phyloP scores from a whole-genome alignment of 805 yeast genomes.

The Hanseniaspora clermontiae region DNA sequence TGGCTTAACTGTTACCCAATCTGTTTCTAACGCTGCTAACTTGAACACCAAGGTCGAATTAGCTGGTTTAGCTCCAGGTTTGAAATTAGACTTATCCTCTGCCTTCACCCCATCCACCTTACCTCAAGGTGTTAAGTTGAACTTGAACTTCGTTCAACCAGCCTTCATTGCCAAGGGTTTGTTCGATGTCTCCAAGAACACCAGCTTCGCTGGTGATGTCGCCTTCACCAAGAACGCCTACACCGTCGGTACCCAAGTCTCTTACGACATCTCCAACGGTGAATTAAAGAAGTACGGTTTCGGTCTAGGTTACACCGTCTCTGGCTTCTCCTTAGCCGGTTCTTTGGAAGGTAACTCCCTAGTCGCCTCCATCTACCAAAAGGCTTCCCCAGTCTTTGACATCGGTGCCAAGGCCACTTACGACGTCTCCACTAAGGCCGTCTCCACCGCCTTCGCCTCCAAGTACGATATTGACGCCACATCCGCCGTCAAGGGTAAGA shows the following conservation, averaged over 20 bases:
- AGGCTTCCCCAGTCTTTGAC: conserved; percentile 79
- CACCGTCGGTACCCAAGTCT: conserved; percentile 93
- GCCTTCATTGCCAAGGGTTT: conserved; percentile 87
- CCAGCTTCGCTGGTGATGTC: conserved; percentile 87
- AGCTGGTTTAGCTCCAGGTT: conserved; percentile 84
- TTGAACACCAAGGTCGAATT: conserved; percentile 88
- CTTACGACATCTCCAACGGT: conserved; percentile 89
- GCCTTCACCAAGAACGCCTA: conserved; percentile 92
- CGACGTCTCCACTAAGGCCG: conserved; percentile 60
- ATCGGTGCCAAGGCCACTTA: conserved; percentile 97
- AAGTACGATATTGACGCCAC: conserved; percentile 81
- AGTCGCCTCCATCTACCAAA: conserved; percentile 94
- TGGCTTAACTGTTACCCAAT: conserved; percentile 89
- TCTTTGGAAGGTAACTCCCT: conserved; percentile 78
- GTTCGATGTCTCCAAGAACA: conserved; percentile 91
- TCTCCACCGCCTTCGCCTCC: conserved; percentile 92
- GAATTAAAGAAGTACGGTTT: conserved; percentile 87
- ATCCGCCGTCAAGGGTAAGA: conserved; percentile 90
- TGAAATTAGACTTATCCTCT: conserved; percentile 84
- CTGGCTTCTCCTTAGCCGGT: conserved; percentile 57
- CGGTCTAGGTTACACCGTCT: conserved; percentile 84
- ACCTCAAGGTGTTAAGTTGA: conserved; percentile 79
- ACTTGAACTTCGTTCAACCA: conserved; percentile 83
- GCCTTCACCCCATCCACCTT: conserved; percentile 67
- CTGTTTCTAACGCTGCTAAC: conserved; percentile 91